A percentile compares a stretch with the other conserved stretches of the same genome.
These are phyloP conservation scores for Schwanniomyces polymorphus DNA, from an alignment of 805 yeast species.

Conservation along the genomic window DNA sequence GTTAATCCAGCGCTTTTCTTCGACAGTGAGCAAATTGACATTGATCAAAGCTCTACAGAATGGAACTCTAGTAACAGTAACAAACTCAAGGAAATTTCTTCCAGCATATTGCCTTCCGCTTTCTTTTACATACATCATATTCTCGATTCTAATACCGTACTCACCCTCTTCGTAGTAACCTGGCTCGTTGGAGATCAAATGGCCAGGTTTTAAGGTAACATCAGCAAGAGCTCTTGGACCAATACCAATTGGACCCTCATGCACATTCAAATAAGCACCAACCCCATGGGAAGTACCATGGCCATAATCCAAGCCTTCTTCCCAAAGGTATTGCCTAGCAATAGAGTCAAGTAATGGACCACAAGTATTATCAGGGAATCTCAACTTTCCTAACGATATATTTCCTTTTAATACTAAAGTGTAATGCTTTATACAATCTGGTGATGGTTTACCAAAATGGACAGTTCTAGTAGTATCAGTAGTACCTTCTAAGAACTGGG, in stretches of 20 bases:
- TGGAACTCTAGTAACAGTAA: slow-evolving; percentile 84
- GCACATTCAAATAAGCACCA: slow-evolving; percentile 61
- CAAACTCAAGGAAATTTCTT: slow-evolving; percentile 64
- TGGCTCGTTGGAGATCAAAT: slow-evolving; percentile 60
- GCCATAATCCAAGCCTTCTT: slow-evolving; percentile 54
- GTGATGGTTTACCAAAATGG: slow-evolving; percentile 50
- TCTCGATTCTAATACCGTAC: slow-evolving; percentile 58
- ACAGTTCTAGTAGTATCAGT: slow-evolving; percentile 65
- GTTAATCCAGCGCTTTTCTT: slow-evolving; percentile 71
- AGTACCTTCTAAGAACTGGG: slow-evolving; percentile 63
- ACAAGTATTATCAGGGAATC: slow-evolving; percentile 56
- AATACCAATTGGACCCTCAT: slow-evolving; percentile 65
- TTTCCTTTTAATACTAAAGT: slow-evolving; percentile 62
- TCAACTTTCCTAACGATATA: slow-evolving; percentile 46
- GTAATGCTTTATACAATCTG: slow-evolving; percentile 49
- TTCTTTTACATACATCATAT: slow-evolving; percentile 49
- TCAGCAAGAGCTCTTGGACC: slow-evolving; percentile 52
- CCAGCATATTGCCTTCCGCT: slow-evolving; percentile 49
- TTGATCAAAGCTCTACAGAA: slow-evolving; percentile 78
- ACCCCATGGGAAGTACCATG: slow-evolving; percentile 71
- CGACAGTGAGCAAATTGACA: slow-evolving; percentile 48
- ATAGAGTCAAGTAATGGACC: slow-evolving; percentile 56
- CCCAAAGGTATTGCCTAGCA: slow-evolving; percentile 62
- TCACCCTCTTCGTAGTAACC: slow-evolving; percentile 61
- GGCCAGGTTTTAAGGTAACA: slow-evolving; percentile 49